A percentile compares a stretch with the other conserved stretches of the same genome.
Evolutionary conservation across 2,329 filamentous ascomycete species (phyloP).

Genomic region (Beauveria bassiana): DNA sequence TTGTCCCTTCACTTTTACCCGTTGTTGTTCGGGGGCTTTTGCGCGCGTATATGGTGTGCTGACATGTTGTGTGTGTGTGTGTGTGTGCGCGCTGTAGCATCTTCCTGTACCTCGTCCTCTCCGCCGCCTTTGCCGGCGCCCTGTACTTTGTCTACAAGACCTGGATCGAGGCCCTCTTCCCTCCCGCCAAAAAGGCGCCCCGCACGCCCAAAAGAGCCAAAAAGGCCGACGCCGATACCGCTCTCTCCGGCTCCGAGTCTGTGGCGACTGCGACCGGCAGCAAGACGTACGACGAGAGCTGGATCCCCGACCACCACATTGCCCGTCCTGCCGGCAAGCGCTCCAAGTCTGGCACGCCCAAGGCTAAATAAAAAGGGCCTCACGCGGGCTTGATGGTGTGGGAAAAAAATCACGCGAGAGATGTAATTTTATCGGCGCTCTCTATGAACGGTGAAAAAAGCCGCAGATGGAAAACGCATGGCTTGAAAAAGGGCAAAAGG

Average conservation of each 20-base stretch:
- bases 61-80: background rate
- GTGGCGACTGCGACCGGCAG: slow-evolving; percentile 59
- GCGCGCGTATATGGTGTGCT: background rate
- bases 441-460: background rate
- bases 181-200: slow-evolving; percentile 69
- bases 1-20: no score
- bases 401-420: background rate
- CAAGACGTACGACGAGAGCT: slow-evolving; percentile 81
- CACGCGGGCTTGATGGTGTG: background rate
- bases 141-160: slow-evolving; percentile 97
- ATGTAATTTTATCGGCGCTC: background rate
- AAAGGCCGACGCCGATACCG: slow-evolving; percentile 55
- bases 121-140: slow-evolving; percentile 67
- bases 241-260: slow-evolving; percentile 63
- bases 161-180: slow-evolving; percentile 94
- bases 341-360: slow-evolving; percentile 50
- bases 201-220: slow-evolving; percentile 54
- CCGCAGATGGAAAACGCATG: background rate
- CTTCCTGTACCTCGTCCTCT: slow-evolving; percentile 93
- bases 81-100: slow-evolving; percentile 49
- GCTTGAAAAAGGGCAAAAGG: no score
- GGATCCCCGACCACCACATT: slow-evolving; percentile 87
- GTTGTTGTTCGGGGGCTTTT: no score
- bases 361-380: slow-evolving; percentile 19
- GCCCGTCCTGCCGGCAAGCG: slow-evolving; percentile 66